Percentiles rank a stretch among this genome's conserved stretches.
These are phyloP conservation scores for Pulveroboletus ravenelii DNA, from an alignment of 768 basidiomycete genomes.

Conservation along the genomic window DNA sequence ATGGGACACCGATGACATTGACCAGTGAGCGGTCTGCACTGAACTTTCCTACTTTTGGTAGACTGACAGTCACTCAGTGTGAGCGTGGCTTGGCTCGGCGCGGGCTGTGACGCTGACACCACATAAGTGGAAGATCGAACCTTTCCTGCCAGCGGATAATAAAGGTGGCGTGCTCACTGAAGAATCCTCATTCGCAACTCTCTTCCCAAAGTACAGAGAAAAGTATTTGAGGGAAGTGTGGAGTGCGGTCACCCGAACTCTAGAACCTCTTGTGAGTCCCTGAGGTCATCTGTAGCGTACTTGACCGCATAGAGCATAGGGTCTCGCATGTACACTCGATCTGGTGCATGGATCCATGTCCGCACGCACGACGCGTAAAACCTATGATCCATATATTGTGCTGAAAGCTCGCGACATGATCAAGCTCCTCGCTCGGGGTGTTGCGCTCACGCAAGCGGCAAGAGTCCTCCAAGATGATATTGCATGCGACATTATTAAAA, in stretches of 20 bases:
- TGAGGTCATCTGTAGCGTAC: conserved; percentile 10
- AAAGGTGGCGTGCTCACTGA: conserved; percentile 82
- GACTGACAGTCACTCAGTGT: conserved; percentile 36
- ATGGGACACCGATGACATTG: conserved; percentile 99
- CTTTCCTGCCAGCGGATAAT: conserved; percentile 72
- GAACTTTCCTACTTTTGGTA: background rate
- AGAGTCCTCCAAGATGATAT: conserved; percentile 87
- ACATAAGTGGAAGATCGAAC: conserved; percentile 80
- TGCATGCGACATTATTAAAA: conserved; percentile 98
- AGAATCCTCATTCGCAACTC: conserved; percentile 95
- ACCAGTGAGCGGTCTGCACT: conserved; percentile 69
- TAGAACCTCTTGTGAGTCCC: conserved; percentile 68
- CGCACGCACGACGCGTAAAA: conserved; percentile 93
- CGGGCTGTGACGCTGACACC: conserved; percentile 10
- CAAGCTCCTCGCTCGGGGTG: conserved; percentile 91
- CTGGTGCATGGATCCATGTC: conserved; percentile 97
- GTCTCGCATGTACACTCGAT: conserved; percentile 87
- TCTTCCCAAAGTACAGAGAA: conserved; percentile 98
- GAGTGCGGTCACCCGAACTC: conserved; percentile 80
- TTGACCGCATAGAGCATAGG: conserved; percentile 41
- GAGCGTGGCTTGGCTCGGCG: conserved; percentile 20
- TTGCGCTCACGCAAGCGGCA: conserved; percentile 77
- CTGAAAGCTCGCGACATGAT: conserved; percentile 95
- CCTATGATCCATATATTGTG: conserved; percentile 93
- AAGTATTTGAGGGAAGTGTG: conserved; percentile 93